phyloP scores from a whole-genome alignment of 169 alveolate genomes.

The Miamiensis avidus region DNA sequence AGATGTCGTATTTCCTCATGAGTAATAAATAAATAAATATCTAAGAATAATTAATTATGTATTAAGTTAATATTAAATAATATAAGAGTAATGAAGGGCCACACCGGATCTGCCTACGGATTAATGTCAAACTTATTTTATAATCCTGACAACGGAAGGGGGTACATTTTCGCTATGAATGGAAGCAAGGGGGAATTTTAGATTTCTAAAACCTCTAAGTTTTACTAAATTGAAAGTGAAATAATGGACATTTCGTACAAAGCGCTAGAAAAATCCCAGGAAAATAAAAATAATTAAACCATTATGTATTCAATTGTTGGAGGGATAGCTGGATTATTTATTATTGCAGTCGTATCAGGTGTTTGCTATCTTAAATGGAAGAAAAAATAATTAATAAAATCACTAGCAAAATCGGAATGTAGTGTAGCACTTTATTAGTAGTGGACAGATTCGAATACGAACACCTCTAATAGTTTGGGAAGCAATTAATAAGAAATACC shows the following conservation, averaged over 20 bases:
- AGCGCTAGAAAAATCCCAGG: not conserved
- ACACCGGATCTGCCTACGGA: not conserved
- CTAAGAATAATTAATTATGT: not conserved
- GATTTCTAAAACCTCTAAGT: not conserved
- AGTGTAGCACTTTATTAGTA: no score
- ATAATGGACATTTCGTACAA: not conserved
- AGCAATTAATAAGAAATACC: no score
- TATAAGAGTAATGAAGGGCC: not conserved
- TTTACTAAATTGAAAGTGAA: not conserved
- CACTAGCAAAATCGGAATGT: no score
- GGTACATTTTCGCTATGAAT: not conserved
- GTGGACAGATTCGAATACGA: no score
- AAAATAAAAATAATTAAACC: no score
- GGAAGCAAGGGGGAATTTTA: not conserved
- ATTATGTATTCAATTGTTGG: no score
- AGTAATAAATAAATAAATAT: not conserved
- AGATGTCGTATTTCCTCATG: not conserved
- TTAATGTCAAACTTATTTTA: not conserved
- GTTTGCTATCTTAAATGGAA: no score
- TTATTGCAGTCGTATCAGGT: no score
- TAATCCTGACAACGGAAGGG: not conserved
- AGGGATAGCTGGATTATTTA: no score
- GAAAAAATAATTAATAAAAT: no score
- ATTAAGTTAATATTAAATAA: no score
- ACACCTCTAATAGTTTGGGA: no score